A percentile compares a stretch with the other conserved stretches of the same genome.
Evolutionary conservation across 441 rosid genomes (phyloP).

Genomic region (Populus hybrid): DNA sequence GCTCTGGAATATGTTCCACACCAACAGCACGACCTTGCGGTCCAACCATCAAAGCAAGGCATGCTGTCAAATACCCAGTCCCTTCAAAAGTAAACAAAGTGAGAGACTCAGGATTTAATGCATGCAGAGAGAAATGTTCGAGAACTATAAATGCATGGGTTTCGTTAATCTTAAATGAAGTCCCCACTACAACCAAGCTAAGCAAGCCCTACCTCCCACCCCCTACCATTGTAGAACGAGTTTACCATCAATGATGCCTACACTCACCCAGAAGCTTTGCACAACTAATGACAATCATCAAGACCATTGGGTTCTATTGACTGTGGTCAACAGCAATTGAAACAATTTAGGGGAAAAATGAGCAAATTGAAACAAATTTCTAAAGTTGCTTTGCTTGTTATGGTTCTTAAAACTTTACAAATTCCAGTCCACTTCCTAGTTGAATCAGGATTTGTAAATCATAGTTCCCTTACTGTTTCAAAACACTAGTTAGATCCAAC

Average conservation of each 20-base stretch:
- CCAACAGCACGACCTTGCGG: slow-evolving; percentile 74
- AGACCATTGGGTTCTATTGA: not conserved
- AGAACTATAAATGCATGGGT: not conserved
- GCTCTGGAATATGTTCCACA: slow-evolving; percentile 85
- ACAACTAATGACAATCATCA: not conserved
- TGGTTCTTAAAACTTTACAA: not conserved
- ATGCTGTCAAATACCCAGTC: slow-evolving; percentile 92
- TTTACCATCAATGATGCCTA: not conserved
- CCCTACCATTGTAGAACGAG: not conserved
- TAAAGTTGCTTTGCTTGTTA: not conserved
- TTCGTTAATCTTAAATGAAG: not conserved
- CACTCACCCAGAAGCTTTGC: not conserved
- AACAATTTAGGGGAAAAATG: not conserved
- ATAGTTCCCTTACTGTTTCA: not conserved
- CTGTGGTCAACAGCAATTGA: not conserved
- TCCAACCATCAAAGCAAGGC: slow-evolving; percentile 95
- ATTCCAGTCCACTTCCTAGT: not conserved
- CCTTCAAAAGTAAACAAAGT: slow-evolving; percentile 36
- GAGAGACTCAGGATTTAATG: not conserved
- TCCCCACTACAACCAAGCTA: not conserved
- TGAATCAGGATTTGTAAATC: not conserved
- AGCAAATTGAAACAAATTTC: not conserved
- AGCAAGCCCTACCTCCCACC: not conserved
- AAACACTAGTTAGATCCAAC: not conserved
- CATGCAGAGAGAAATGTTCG: not conserved